Evolutionary conservation across 1,284 basidiomycete genomes (phyloP).

Genomic region (Vanrija humicola): DNA sequence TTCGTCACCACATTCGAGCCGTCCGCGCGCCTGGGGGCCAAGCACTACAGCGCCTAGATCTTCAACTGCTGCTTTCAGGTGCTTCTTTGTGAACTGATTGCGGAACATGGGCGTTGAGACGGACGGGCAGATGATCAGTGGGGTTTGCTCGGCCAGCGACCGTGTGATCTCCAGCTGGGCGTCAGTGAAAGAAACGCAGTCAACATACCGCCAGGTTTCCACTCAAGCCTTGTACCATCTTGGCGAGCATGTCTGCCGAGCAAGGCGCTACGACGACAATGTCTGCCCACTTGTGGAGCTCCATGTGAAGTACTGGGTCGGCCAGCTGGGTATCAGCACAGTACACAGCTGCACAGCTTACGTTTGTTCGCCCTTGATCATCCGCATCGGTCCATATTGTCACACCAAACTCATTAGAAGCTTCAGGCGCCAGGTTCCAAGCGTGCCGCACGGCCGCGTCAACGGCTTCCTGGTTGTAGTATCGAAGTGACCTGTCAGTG

Average conservation of each 20-base stretch:
- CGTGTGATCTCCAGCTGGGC: slow-evolving; percentile 79
- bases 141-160: slow-evolving; percentile 72
- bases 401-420: slow-evolving; percentile 50
- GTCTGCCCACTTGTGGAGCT: slow-evolving; percentile 89
- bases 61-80: slow-evolving; percentile 66
- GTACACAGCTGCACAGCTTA: slow-evolving; percentile 52
- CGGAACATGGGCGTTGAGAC: slow-evolving; percentile 98
- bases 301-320: background rate
- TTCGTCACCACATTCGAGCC: slow-evolving; percentile 83
- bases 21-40: slow-evolving; percentile 58
- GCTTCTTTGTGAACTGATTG: slow-evolving; percentile 80
- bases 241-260: slow-evolving; percentile 89
- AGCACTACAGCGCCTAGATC: slow-evolving; percentile 73
- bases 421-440: background rate
- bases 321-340: slow-evolving; percentile 7
- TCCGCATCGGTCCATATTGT: slow-evolving; percentile 84
- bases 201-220: slow-evolving; percentile 77
- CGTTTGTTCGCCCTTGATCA: slow-evolving; percentile 62
- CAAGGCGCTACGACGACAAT: slow-evolving; percentile 89
- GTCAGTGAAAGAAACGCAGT: background rate
- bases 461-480: slow-evolving; percentile 63
- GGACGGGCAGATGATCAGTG: slow-evolving; percentile 85
- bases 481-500: slow-evolving; percentile 69
- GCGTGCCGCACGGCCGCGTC: slow-evolving; percentile 38
- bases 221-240: slow-evolving; percentile 80